These are phyloP conservation scores for Lobosporangium transversale DNA, from an alignment of 192 early-diverging fungal genomes.

Conservation along the genomic window DNA sequence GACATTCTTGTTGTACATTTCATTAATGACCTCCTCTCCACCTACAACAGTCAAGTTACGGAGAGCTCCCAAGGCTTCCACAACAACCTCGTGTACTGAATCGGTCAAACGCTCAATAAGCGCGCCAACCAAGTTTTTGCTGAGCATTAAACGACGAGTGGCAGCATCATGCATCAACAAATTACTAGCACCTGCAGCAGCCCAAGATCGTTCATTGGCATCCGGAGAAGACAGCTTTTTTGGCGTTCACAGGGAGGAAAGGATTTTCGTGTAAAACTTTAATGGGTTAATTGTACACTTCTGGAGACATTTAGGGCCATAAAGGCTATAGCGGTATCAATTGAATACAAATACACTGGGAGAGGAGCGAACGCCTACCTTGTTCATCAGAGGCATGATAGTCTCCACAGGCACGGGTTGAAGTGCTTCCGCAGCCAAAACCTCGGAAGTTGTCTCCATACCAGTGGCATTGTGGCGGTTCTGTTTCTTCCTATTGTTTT, in stretches of 20 bases:
- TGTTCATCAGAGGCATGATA: conserved; percentile 43
- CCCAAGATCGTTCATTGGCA: conserved; percentile 86
- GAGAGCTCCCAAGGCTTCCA: conserved; percentile 79
- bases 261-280: neutral
- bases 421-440: conserved; percentile 12
- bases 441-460: conserved; percentile 39
- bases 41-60: conserved; percentile 69
- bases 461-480: conserved; percentile 41
- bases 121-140: conserved; percentile 69
- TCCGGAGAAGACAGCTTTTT: conserved; percentile 70
- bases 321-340: no score
- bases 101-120: conserved; percentile 82
- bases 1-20: conserved; percentile 65
- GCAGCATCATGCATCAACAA: conserved; percentile 70
- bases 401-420: conserved; percentile 43
- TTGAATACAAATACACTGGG: no score
- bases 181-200: conserved; percentile 87
- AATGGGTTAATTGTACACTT: no score
- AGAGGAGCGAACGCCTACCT: conserved; percentile 37
- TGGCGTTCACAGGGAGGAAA: neutral
- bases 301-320: no score
- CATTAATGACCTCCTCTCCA: conserved; percentile 64
- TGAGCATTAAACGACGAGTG: conserved; percentile 80
- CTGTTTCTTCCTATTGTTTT: conserved; percentile 48
- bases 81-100: conserved; percentile 73